phyloP scores from a whole-genome alignment of 306 rosid genomes.

The Castanospermum australe region DNA sequence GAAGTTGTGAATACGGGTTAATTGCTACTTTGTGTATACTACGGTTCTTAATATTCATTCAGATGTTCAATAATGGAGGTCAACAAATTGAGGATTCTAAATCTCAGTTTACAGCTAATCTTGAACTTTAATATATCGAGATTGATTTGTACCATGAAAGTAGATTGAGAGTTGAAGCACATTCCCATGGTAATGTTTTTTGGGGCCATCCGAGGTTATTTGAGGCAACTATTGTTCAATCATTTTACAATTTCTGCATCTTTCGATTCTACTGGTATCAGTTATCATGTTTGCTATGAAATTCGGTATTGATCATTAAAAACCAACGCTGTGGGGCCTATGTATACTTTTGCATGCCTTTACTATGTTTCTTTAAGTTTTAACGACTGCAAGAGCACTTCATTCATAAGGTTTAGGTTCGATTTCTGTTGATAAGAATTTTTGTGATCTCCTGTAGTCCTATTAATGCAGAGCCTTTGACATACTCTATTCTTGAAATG shows the following conservation, averaged over 20 bases:
- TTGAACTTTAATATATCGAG: slow-evolving; percentile 6
- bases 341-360: no score
- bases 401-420: no score
- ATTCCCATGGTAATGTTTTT: background rate
- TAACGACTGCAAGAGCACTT: no score
- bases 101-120: slow-evolving; percentile 17
- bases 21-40: slow-evolving; percentile 26
- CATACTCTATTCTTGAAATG: no score
- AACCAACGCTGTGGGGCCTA: no score
- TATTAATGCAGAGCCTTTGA: no score
- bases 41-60: slow-evolving; percentile 25
- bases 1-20: slow-evolving; percentile 30
- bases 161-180: background rate
- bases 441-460: no score
- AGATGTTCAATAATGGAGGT: slow-evolving; percentile 11
- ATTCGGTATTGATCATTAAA: no score
- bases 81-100: background rate
- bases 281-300: background rate
- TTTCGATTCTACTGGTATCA: background rate
- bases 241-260: background rate
- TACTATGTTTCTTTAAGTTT: no score
- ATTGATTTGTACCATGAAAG: background rate
- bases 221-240: background rate
- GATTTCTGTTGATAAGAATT: no score
- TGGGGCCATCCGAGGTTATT: background rate